Conservation (phyloP, 2,329 filamentous ascomycete genomes). For the Fusarium euwallaceae region DNA sequence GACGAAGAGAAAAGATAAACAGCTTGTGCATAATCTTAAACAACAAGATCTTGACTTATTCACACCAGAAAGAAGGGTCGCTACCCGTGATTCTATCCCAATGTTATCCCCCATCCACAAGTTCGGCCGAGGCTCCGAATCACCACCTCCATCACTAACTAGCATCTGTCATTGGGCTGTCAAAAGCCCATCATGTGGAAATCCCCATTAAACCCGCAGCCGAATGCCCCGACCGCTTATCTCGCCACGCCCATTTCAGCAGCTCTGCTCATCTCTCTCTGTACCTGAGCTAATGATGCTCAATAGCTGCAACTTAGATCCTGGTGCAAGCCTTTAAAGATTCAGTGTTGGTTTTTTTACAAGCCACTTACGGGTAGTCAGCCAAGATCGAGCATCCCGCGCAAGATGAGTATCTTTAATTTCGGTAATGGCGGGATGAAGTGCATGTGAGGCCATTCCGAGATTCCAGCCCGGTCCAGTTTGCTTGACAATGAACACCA, state of each 20-base stretch:
- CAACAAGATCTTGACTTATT: background rate
- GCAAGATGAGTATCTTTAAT: background rate
- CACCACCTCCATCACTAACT: background rate
- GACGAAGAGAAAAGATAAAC: too few relatives aligned
- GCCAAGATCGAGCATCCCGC: background rate
- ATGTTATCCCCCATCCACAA: background rate
- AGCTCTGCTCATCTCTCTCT: background rate
- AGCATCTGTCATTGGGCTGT: background rate
- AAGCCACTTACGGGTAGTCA: background rate
- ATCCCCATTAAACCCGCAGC: background rate
- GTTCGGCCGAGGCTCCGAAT: background rate
- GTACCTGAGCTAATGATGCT: background rate
- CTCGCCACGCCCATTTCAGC: background rate
- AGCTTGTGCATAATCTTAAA: background rate
- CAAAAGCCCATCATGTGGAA: background rate
- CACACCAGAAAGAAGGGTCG: background rate
- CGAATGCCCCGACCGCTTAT: background rate
- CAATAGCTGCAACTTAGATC: background rate
- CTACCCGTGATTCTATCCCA: background rate
- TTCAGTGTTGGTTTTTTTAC: background rate
- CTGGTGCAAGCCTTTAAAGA: background rate
- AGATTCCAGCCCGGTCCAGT: background rate
- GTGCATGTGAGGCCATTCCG: background rate
- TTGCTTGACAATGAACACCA: background rate
- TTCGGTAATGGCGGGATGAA: background rate